Base-by-base conservation (phyloP, 176 grass and related monocot species). In the Triticum urartu region DNA sequence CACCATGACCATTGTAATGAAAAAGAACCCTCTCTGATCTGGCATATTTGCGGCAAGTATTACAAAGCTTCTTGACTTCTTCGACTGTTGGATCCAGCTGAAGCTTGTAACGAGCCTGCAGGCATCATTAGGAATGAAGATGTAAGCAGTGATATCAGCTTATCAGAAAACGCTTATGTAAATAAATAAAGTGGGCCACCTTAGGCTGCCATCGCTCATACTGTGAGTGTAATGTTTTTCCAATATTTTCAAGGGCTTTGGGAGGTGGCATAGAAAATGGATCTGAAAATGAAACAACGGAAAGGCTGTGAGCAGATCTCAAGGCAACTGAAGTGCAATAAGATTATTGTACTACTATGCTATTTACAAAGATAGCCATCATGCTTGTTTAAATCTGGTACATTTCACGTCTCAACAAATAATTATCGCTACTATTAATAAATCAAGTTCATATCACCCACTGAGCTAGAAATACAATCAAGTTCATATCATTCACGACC, bases 1-100 rank as follows among this genome's bases (percentile, higher is more conserved):
- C 97, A 42, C 97, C 97, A 30, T 99, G 97, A 48, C 97, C 97
- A 87, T 99, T 99, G 50, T 99, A 99, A 87, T 99, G 97, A 76
- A 99, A 99, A 89, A 99, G 89, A 22, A 99, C 97, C 81, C 97
- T 95, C 76, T 99, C 97, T 85, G 97, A 91, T 90, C 68, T 92
- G 81, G 97, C 97, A 93, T 96, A 99, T 91, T 96, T 99, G 62
- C 94, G 93, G 85, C 94, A 99, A 42, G 94, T 94, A 74, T 79
- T 90, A 80, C 97, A 99, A 66, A 99, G 97, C 77, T 99, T 99
- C 87, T 99, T 99, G 35, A 99, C 90, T 81, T 99, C 97, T 74
- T 99, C 97, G 32, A 96, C 85, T 28, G 97, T 96, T 32, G 97
- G 97, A 90, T 99, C 97, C 52, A 96, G 77, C 80, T 99, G 89